A percentile compares a stretch with the other conserved stretches of the same genome.
Evolutionary conservation across 495 filamentous ascomycete genomes (phyloP).

Genomic region (Talaromyces nanjingensis): DNA sequence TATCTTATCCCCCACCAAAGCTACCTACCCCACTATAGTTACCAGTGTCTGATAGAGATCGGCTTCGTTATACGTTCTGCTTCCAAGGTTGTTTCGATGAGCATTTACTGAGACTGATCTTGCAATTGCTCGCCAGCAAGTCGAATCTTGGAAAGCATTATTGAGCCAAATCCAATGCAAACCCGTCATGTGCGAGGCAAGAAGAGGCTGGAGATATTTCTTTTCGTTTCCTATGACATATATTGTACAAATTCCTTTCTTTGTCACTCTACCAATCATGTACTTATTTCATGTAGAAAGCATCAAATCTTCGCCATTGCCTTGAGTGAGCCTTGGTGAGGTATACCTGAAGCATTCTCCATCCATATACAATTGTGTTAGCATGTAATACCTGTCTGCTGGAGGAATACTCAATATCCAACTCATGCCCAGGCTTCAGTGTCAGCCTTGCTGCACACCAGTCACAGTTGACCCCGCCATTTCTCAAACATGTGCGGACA

Average conservation of each 20-base stretch:
- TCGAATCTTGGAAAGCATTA: not conserved
- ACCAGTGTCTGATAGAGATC: not conserved
- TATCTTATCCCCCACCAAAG: not conserved
- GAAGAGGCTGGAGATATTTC: not conserved
- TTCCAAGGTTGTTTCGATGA: not conserved
- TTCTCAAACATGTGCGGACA: too few relatives aligned
- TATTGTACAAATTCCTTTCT: not conserved
- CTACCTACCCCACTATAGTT: not conserved
- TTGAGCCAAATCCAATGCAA: not conserved
- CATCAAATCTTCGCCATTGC: not conserved
- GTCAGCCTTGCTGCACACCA: too few relatives aligned
- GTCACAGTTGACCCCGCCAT: too few relatives aligned
- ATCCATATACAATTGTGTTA: not conserved
- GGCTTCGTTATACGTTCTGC: not conserved
- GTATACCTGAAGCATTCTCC: too few relatives aligned
- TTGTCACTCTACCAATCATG: not conserved
- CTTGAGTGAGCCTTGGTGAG: too few relatives aligned
- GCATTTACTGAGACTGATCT: not conserved
- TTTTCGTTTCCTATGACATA: too few relatives aligned
- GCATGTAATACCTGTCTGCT: too few relatives aligned
- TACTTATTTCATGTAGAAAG: not conserved
- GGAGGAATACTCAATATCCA: too few relatives aligned
- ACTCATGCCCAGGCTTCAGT: too few relatives aligned
- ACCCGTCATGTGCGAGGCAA: not conserved
- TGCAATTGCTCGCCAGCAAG: too few relatives aligned